Percentiles rank a stretch among this genome's conserved stretches.
Conservation (phyloP, 257 asterid species). For the Linderniella brevidens region DNA sequence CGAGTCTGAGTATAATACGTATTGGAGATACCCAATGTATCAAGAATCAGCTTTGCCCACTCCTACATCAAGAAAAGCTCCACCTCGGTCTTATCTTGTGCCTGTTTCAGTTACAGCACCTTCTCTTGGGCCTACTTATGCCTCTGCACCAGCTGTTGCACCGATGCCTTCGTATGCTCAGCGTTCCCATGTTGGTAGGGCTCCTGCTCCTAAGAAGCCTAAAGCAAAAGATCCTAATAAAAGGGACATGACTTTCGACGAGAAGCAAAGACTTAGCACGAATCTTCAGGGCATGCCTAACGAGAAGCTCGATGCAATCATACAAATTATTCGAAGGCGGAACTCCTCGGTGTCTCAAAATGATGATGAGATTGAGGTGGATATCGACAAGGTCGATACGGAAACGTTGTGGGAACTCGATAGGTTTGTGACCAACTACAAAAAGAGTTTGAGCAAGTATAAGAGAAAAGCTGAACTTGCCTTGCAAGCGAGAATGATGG, state of each 20-base stretch:
- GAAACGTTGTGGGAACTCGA: conserved; percentile 71
- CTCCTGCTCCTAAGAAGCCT: conserved; percentile 52
- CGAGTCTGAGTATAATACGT: conserved; percentile 30
- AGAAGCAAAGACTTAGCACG: conserved; percentile 56
- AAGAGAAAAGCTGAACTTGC: conserved; percentile 53
- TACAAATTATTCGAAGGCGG: conserved; percentile 57
- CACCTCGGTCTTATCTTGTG: conserved; percentile 15
- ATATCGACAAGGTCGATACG: conserved; percentile 47
- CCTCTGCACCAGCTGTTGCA: too few species aligned
- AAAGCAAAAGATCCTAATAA: conserved; percentile 57
- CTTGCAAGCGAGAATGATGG: conserved; percentile 21
- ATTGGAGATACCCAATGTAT: conserved; percentile 34
- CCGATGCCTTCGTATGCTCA: not conserved
- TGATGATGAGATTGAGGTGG: conserved; percentile 58
- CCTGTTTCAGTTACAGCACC: too few species aligned
- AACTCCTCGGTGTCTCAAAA: conserved; percentile 32
- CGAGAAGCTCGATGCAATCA: conserved; percentile 52
- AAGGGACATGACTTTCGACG: conserved; percentile 60
- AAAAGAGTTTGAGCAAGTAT: conserved; percentile 47
- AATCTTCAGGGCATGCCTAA: conserved; percentile 47
- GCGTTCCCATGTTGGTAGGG: conserved; percentile 20
- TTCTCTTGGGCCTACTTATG: too few species aligned
- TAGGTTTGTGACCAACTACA: conserved; percentile 51
- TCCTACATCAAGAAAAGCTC: conserved; percentile 27
- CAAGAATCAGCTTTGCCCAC: conserved; percentile 30